Conservation (phyloP, 2,329 filamentous ascomycete genomes). For the Trichoderma semiorbis region DNA sequence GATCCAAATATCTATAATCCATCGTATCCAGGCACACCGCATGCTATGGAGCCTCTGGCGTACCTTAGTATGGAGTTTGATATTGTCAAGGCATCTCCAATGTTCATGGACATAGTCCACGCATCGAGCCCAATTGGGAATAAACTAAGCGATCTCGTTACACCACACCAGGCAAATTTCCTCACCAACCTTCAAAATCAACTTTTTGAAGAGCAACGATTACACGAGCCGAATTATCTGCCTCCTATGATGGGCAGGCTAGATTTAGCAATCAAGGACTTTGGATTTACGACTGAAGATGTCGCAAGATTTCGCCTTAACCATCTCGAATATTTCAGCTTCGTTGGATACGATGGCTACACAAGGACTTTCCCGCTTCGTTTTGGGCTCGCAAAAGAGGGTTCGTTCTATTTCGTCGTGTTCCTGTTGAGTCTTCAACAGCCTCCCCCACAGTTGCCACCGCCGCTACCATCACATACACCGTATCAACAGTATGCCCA, state of each 20-base stretch:
- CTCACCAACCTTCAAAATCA: conserved; percentile 48
- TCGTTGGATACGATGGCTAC: conserved; percentile 51
- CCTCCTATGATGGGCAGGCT: conserved; percentile 60
- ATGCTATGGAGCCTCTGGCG: conserved; percentile 50
- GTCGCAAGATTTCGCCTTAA: conserved; percentile 50
- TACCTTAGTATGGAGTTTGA: conserved; percentile 58
- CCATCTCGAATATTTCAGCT: conserved; percentile 53
- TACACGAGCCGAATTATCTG: conserved; percentile 59
- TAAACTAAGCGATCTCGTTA: conserved; percentile 53
- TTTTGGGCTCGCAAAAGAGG: conserved; percentile 56
- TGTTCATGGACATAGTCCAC: conserved; percentile 56
- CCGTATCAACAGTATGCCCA: background rate
- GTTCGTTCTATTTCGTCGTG: conserved; percentile 61
- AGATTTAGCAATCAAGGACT: conserved; percentile 51
- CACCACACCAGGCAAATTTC: conserved; percentile 50
- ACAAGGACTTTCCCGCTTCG: conserved; percentile 48
- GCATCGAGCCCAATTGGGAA: conserved; percentile 45
- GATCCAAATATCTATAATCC: conserved; percentile 50
- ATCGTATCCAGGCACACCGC: conserved; percentile 40
- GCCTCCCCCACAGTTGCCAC: conserved; percentile 41
- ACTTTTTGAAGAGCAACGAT: conserved; percentile 55
- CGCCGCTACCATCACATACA: background rate
- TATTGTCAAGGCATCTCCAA: conserved; percentile 52
- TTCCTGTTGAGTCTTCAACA: conserved; percentile 41
- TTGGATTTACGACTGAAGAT: conserved; percentile 54